These are phyloP conservation scores for Suhomyces pyralidae DNA, from an alignment of 805 yeast species.

Conservation along the genomic window DNA sequence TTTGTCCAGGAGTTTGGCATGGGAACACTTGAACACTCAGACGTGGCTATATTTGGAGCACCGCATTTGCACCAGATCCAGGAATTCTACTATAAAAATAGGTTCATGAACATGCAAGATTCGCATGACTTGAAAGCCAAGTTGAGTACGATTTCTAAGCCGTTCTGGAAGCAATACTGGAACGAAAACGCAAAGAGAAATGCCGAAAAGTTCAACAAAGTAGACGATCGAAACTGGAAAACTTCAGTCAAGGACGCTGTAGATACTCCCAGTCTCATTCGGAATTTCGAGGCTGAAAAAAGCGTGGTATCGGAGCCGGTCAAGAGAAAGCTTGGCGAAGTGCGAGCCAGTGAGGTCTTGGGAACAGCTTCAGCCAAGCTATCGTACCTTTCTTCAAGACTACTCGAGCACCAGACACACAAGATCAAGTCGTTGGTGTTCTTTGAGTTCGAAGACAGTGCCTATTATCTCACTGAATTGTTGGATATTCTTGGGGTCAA, in stretches of 20 bases:
- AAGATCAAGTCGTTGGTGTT: conserved; percentile 58
- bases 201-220: conserved; percentile 34
- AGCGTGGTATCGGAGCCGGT: not conserved
- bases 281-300: conserved; percentile 7
- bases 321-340: not conserved
- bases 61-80: conserved; percentile 55
- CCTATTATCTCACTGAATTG: conserved; percentile 63
- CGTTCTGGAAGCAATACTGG: conserved; percentile 59
- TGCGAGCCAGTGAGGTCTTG: conserved; percentile 38
- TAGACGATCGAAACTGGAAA: conserved; percentile 20
- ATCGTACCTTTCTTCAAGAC: conserved; percentile 54
- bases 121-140: conserved; percentile 25
- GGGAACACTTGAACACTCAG: conserved; percentile 28
- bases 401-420: conserved; percentile 49
- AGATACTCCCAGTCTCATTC: conserved; percentile 7
- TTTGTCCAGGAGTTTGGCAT: conserved; percentile 44
- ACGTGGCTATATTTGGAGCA: conserved; percentile 45
- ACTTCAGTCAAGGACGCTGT: conserved; percentile 14
- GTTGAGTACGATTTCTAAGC: conserved; percentile 31
- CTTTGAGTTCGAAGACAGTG: conserved; percentile 70
- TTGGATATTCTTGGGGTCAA: conserved; percentile 59
- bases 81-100: conserved; percentile 50
- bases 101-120: conserved; percentile 38
- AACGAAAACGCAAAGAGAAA: conserved; percentile 35
- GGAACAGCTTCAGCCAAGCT: conserved; percentile 67